Conservation (phyloP, 140 eudicot species). For the Artemisia princeps region DNA sequence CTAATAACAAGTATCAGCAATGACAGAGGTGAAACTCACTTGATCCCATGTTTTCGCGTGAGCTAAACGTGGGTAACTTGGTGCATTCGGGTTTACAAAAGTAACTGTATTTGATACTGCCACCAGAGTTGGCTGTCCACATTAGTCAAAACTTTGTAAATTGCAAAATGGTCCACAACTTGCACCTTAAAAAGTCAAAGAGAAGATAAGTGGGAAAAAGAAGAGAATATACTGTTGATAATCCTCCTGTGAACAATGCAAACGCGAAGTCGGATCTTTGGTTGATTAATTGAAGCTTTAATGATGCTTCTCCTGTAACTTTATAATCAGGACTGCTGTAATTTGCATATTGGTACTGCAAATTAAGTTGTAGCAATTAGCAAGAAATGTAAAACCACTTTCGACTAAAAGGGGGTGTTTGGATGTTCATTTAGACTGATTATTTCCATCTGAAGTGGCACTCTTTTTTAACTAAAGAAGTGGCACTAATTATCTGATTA, state of each 20-base stretch:
- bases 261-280: not conserved
- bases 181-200: not conserved
- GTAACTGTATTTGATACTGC: conserved; percentile 53
- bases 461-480: no score
- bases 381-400: not conserved
- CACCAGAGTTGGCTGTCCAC: conserved; percentile 53
- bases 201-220: conserved; percentile 33
- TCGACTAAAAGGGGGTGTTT: not conserved
- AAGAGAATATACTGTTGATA: conserved; percentile 10
- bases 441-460: not conserved
- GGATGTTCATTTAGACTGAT: conserved; percentile 1
- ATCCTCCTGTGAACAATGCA: not conserved
- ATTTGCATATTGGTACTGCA: not conserved
- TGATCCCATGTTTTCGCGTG: conserved; percentile 67
- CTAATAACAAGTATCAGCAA: not conserved
- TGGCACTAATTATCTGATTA: not conserved
- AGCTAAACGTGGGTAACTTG: conserved; percentile 74
- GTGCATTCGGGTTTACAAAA: conserved; percentile 67
- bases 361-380: conserved; percentile 9
- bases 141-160: conserved; percentile 2
- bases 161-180: not conserved
- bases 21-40: conserved; percentile 33
- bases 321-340: not conserved
- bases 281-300: not conserved
- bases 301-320: not conserved